phyloP scores from a whole-genome alignment of 805 yeast species.

The Lipomyces kockii region DNA sequence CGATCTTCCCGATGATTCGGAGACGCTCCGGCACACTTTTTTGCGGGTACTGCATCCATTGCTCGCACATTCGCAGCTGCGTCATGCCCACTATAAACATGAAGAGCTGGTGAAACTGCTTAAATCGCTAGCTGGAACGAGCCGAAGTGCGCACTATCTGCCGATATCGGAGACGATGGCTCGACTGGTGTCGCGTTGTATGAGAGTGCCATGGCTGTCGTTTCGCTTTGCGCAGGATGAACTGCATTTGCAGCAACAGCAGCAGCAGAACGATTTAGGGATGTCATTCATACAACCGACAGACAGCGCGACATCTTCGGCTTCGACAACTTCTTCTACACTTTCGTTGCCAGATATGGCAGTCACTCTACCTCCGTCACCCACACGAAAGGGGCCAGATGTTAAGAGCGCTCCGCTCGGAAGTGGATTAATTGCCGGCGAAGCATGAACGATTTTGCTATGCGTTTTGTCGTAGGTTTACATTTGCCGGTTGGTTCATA shows the following conservation, averaged over 20 bases:
- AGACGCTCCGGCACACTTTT: constrained; percentile 66
- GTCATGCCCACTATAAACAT: constrained; percentile 60
- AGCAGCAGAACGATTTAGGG: neutral
- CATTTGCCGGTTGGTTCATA: neutral
- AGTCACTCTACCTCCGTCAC: neutral
- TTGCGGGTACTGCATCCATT: constrained; percentile 76
- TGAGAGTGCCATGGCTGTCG: constrained; percentile 31
- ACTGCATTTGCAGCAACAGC: neutral
- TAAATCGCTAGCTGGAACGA: constrained; percentile 48
- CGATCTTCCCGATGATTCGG: constrained; percentile 64
- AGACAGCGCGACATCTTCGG: neutral
- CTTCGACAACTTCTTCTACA: neutral
- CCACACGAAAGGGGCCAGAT: neutral
- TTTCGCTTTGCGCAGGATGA: constrained; percentile 8
- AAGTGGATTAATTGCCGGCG: neutral
- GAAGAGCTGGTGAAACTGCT: constrained; percentile 59
- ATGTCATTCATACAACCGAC: neutral
- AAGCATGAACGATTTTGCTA: neutral
- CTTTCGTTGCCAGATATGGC: constrained; percentile 4
- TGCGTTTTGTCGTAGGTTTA: neutral
- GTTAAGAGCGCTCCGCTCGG: neutral
- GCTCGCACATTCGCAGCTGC: constrained; percentile 65
- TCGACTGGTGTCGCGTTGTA: constrained; percentile 31
- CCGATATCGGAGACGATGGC: constrained; percentile 34
- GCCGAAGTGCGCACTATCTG: constrained; percentile 19